Base-by-base conservation (phyloP, 2,329 filamentous ascomycete genomes). In the Cucurbitaria berberidis region DNA sequence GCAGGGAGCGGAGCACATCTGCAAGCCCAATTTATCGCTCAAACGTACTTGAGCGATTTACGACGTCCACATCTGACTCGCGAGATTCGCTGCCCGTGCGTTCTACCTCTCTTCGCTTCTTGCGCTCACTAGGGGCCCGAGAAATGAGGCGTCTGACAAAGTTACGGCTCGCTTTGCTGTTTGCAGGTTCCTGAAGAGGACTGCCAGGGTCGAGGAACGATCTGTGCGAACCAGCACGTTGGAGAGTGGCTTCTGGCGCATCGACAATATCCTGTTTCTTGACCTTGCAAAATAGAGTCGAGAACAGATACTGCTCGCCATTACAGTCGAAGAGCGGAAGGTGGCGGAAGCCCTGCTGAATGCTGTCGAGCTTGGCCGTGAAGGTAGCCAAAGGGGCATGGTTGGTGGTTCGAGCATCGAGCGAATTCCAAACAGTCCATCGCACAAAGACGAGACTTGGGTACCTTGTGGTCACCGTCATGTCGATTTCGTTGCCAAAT, bases 251-350 rank as follows among this genome's bases (percentile, higher is more conserved):
- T 48, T 72, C 65, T 21, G 66, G 63, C 13, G 80, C 75, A 29
- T 80, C 73, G 22, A 81, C 64, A 19, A 79, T 75, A 5, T 82
- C 78, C 55, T 84, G 79, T 60, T 86, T 89, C 63, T 87, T 87
- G 77, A 98, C 90, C 68, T 88, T 88, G 79, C 93, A 96, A 75
- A 98, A 96, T 15, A 99, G 81, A 10, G 92, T 96, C 2, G 95
- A 96, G 77, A 97, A 97, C 38, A 97, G 83, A 73, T 96, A 98
- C 66, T 93, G 91, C 66, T 97, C 93, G 55, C 93, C 95, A 59
- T 91, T 90, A 50, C 86, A 84, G 76, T 98, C 93, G 74, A 91
- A 89, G 15, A 99, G 82, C 10, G 93, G 95, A 47, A 98, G 81
- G 55, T 96, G 96, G 57, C 93, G 91, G 75, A 95, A 98, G 24